Percentiles rank a stretch among this genome's conserved stretches.
Conservation (phyloP, 2,329 filamentous ascomycete species). For the Pyricularia pennisetigena region DNA sequence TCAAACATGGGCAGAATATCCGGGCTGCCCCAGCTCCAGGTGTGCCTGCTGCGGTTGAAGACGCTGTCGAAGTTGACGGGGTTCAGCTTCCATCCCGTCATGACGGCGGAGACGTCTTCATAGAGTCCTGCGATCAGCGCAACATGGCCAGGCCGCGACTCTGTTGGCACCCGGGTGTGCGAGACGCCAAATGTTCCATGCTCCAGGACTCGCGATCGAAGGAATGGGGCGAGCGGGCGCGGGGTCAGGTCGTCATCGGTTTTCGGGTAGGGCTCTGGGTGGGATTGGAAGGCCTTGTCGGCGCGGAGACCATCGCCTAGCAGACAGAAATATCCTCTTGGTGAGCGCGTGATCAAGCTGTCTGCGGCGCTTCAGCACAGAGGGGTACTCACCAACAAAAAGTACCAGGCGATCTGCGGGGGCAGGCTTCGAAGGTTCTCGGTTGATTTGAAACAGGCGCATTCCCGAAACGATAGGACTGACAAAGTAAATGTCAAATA, state of each 20-base stretch:
- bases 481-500: slow-evolving; percentile 98
- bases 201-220: slow-evolving; percentile 79
- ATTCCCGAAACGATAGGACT: slow-evolving; percentile 96
- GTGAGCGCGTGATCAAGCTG: slow-evolving; percentile 5
- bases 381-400: slow-evolving; percentile 62
- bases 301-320: slow-evolving; percentile 84
- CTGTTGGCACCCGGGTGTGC: slow-evolving; percentile 91
- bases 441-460: slow-evolving; percentile 66
- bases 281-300: slow-evolving; percentile 94
- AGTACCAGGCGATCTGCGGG: slow-evolving; percentile 87
- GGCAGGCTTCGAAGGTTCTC: slow-evolving; percentile 47
- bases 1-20: slow-evolving; percentile 98
- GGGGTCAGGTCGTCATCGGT: slow-evolving; percentile 56
- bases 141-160: slow-evolving; percentile 92
- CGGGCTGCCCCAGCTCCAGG: slow-evolving; percentile 98
- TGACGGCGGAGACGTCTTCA: slow-evolving; percentile 95
- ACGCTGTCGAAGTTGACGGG: slow-evolving; percentile 98
- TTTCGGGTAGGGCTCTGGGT: slow-evolving; percentile 73
- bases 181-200: slow-evolving; percentile 96
- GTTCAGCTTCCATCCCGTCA: slow-evolving; percentile 96
- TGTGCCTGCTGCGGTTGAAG: slow-evolving; percentile 93
- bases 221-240: slow-evolving; percentile 78
- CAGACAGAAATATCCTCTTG: neutral
- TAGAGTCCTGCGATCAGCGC: slow-evolving; percentile 94
- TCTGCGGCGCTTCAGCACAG: neutral